Conservation (phyloP, 345 rosid species). For the Moricandia moricandioides region DNA sequence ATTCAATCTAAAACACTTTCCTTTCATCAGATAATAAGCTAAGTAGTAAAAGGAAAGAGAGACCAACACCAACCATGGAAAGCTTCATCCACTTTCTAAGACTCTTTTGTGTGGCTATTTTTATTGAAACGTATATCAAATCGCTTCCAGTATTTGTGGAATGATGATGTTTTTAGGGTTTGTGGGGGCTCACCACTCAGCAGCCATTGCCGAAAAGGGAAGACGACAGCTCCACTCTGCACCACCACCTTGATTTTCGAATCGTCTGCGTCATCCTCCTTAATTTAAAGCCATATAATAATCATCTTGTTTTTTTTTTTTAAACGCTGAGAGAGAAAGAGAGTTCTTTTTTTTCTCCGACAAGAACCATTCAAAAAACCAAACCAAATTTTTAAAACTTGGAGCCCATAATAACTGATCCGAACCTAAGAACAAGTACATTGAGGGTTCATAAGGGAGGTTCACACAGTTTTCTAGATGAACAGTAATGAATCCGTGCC, state of each 20-base stretch:
- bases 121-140: neutral
- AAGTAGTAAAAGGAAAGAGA: neutral
- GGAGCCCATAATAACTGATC: neutral
- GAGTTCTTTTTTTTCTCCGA: neutral
- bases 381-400: neutral
- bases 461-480: too few species aligned
- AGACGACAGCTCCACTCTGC: constrained; percentile 5
- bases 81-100: neutral
- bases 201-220: constrained; percentile 12
- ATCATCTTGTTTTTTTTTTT: neutral
- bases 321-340: neutral
- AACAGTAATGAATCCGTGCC: too few species aligned
- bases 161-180: constrained; percentile 19
- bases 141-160: neutral
- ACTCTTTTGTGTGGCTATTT: constrained; percentile 9
- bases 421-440: too few species aligned
- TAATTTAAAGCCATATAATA: constrained; percentile 12
- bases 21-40: neutral
- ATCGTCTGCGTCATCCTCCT: constrained; percentile 22
- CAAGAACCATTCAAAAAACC: neutral
- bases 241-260: constrained; percentile 31
- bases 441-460: too few species aligned
- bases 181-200: constrained; percentile 10
- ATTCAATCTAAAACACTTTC: constrained; percentile 5
- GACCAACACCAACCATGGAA: constrained; percentile 21